phyloP scores from a whole-genome alignment of 2,329 filamentous ascomycete species.

The Ceratocystiopsis brevicomis region DNA sequence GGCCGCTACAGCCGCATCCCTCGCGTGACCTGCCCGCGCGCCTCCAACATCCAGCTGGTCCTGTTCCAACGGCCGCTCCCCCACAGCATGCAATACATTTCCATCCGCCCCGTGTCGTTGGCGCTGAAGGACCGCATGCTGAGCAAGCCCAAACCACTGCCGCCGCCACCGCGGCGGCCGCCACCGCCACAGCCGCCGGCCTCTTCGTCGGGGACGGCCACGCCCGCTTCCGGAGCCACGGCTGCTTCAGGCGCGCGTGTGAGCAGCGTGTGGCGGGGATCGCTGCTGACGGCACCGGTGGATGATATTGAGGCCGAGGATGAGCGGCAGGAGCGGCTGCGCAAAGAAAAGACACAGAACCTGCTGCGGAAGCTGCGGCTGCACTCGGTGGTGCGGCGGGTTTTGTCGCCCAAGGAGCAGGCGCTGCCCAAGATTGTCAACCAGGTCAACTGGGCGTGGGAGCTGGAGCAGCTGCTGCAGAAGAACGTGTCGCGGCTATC shows the following conservation, averaged over 20 bases:
- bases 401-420: constrained; percentile 63
- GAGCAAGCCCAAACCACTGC: too few relatives aligned
- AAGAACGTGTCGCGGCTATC: constrained; percentile 79
- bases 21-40: constrained; percentile 51
- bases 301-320: constrained; percentile 51
- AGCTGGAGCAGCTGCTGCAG: constrained; percentile 68
- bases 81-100: constrained; percentile 88
- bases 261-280: too few relatives aligned
- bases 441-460: constrained; percentile 91
- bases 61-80: constrained; percentile 76
- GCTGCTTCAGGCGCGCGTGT: neutral
- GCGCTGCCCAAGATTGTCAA: constrained; percentile 67
- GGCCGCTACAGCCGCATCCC: constrained; percentile 33
- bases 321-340: constrained; percentile 39
- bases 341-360: constrained; percentile 40
- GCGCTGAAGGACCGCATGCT: constrained; percentile 55
- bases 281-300: constrained; percentile 12
- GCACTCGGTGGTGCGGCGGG: constrained; percentile 65
- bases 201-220: too few relatives aligned
- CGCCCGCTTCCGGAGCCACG: neutral
- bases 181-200: too few relatives aligned
- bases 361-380: constrained; percentile 74
- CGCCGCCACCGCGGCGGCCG: too few relatives aligned
- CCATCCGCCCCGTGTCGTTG: constrained; percentile 70
- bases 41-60: constrained; percentile 66